Evolutionary conservation across 179 eudicot genomes (phyloP).

Genomic region (Corrigiola litoralis): DNA sequence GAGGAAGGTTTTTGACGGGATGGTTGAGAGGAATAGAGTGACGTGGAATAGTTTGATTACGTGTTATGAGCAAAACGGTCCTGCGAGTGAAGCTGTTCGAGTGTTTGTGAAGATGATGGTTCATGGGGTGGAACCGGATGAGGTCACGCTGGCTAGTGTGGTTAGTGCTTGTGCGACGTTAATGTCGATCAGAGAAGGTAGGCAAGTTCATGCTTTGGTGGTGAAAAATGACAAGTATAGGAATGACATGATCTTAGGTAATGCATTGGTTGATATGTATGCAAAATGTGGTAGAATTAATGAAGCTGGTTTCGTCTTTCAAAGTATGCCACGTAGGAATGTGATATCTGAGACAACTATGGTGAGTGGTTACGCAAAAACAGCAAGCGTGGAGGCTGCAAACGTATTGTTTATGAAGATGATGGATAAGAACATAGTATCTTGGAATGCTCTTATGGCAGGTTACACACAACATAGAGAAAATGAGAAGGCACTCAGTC

Average conservation of each 20-base stretch:
- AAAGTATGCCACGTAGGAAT: constrained; percentile 59
- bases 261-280: constrained; percentile 84
- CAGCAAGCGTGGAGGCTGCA: constrained; percentile 52
- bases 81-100: constrained; percentile 45
- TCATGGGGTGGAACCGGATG: constrained; percentile 49
- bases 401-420: constrained; percentile 53
- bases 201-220: constrained; percentile 50
- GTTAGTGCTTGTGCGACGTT: constrained; percentile 82
- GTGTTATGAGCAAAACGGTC: constrained; percentile 82
- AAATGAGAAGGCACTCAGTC: constrained; percentile 62
- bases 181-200: constrained; percentile 47
- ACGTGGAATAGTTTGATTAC: constrained; percentile 79
- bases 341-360: constrained; percentile 72
- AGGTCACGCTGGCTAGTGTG: constrained; percentile 73
- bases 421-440: constrained; percentile 61
- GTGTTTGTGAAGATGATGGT: constrained; percentile 54
- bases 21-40: constrained; percentile 53
- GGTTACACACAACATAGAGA: constrained; percentile 80
- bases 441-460: constrained; percentile 92
- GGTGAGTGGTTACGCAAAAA: constrained; percentile 78
- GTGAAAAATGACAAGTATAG: constrained; percentile 45
- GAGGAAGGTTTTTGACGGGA: constrained; percentile 54
- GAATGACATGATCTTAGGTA: constrained; percentile 52
- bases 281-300: constrained; percentile 56
- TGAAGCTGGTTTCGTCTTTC: constrained; percentile 55